A percentile compares a stretch with the other conserved stretches of the same genome.
phyloP scores from a whole-genome alignment of 169 alveolate genomes.

The Cryptosporidium bovis region DNA sequence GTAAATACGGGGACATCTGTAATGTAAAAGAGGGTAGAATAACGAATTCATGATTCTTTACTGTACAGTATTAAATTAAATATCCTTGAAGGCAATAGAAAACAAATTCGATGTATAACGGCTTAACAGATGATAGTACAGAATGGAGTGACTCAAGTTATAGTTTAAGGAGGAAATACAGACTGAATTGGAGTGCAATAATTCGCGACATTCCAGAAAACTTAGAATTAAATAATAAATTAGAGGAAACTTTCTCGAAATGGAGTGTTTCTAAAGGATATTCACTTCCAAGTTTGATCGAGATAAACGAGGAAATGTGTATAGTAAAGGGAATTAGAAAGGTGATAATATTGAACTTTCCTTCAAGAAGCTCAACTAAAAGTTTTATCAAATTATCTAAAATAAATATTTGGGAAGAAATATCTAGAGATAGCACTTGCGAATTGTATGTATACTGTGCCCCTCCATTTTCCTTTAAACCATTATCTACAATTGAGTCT shows the following conservation, averaged over 20 bases:
- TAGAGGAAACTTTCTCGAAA: conserved; percentile 35
- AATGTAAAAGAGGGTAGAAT: background rate
- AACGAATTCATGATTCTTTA: background rate
- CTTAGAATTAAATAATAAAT: background rate
- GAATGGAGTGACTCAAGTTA: conserved; percentile 66
- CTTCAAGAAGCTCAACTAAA: conserved; percentile 66
- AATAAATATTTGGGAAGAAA: conserved; percentile 26
- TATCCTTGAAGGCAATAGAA: background rate
- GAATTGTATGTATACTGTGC: conserved; percentile 57
- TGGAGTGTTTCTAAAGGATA: conserved; percentile 56
- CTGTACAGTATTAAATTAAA: background rate
- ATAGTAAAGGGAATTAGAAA: conserved; percentile 30
- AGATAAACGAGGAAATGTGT: conserved; percentile 26
- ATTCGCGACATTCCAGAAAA: conserved; percentile 36
- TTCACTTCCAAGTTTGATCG: conserved; percentile 34
- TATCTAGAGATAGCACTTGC: conserved; percentile 20
- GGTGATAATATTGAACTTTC: conserved; percentile 9
- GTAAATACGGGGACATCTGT: background rate
- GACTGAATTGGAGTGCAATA: conserved; percentile 68
- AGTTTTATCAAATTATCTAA: conserved; percentile 31
- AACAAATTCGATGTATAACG: too few relatives aligned
- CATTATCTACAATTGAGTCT: conserved; percentile 12
- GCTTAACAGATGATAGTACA: background rate
- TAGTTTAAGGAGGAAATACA: conserved; percentile 39
- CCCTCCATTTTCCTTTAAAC: conserved; percentile 25